Percentiles rank a stretch among this genome's conserved stretches.
These are phyloP conservation scores for Saccharomycopsis oosterbeekiorum DNA, from an alignment of 805 yeast genomes.

Conservation along the genomic window DNA sequence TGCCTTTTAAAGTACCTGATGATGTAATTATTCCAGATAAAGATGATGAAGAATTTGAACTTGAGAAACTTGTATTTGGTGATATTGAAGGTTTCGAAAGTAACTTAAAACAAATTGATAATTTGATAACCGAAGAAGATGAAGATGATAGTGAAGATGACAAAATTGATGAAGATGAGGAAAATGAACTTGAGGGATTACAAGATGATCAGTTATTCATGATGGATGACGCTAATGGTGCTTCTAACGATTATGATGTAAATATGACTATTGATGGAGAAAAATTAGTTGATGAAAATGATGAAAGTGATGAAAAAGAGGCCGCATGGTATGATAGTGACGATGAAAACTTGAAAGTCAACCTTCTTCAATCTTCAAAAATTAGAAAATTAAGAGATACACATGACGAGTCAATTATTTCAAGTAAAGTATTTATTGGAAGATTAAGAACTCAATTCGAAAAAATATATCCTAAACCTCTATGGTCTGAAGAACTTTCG, in stretches of 20 bases:
- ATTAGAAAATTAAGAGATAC: constrained; percentile 61
- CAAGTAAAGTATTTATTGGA: constrained; percentile 50
- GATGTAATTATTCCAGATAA: constrained; percentile 46
- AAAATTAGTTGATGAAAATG: constrained; percentile 26
- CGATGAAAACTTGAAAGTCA: constrained; percentile 63
- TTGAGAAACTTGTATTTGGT: constrained; percentile 85
- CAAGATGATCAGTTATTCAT: constrained; percentile 45
- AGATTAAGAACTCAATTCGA: constrained; percentile 66
- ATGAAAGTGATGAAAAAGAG: constrained; percentile 26
- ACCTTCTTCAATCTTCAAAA: constrained; percentile 49
- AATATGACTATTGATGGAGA: constrained; percentile 23
- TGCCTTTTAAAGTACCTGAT: constrained; percentile 1
- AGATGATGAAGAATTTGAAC: constrained; percentile 69
- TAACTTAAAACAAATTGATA: constrained; percentile 52
- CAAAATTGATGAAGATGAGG: constrained; percentile 25
- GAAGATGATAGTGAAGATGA: constrained; percentile 32
- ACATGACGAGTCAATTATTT: constrained; percentile 41
- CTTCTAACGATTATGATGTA: constrained; percentile 24
- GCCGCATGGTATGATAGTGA: constrained; percentile 86
- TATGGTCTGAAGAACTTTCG: constrained; percentile 50
- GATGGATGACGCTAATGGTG: constrained; percentile 38
- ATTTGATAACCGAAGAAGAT: constrained; percentile 32
- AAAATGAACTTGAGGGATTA: constrained; percentile 25
- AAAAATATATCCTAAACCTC: constrained; percentile 71
- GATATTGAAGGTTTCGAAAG: constrained; percentile 66